Evolutionary conservation across 139 green algal species (phyloP), one percentile per base, ranked within the genome.

Genomic region (Picochlorum sp.): DNA sequence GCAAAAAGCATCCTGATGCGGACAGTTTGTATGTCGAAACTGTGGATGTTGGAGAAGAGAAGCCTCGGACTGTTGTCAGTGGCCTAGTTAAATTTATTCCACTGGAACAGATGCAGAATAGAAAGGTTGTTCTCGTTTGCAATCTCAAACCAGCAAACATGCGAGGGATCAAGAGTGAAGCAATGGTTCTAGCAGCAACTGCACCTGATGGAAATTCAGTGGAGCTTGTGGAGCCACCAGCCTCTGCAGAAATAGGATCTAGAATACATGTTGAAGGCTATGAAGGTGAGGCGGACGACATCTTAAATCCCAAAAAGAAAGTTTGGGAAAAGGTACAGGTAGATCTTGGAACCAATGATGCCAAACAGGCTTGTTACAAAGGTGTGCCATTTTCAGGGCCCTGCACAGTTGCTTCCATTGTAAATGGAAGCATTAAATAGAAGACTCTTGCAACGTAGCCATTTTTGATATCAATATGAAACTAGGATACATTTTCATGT

Each of bases 61-160:
- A 52, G 49, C 64, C 64, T 3, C 65, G 66, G 26, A 77, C 72
- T 15, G 87, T 97, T 8, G 84, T 96, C 1, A 87, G 71, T 5
- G 90, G 91, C 5, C 79, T 97, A n/a, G 90, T 95, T 8, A 95
- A 96, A 70, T 85, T 85, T 82, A 86, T 96, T 45, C 79, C 86
- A 4, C 74, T 91, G 65, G 84, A 68, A 18, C 68, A 86, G 73
- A 88, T 91, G 85, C 82, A 87, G 72, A 67, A 68, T 41, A 49
- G 74, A 26, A 64, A 68, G 3, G 88, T 95, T 38, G 79, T 92
- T 21, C 64, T 92, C 10, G 76, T 98, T 45, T 84, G 76, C 76
- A 98, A 98, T 83, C 75, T 98, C 21, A 97, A 98, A 78, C 86
- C 92, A 1, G 87, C 83, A 15, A 90, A 88, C 49, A 96, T 98